Conservation (phyloP, 441 rosid genomes). For the Populus hybrid region DNA sequence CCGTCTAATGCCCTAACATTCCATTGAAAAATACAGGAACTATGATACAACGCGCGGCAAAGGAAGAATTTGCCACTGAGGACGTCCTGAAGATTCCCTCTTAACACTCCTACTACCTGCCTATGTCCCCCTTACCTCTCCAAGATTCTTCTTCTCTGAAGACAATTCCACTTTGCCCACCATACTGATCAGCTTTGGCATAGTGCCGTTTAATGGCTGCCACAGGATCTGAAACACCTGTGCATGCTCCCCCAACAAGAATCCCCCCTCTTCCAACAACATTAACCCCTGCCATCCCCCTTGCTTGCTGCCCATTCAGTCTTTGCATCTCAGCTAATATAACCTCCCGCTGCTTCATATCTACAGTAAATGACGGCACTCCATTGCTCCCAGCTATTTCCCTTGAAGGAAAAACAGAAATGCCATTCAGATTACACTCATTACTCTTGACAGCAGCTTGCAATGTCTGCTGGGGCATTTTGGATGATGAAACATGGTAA, state of each 20-base stretch:
- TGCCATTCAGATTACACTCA: slow-evolving; percentile 34
- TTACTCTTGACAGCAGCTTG: slow-evolving; percentile 32
- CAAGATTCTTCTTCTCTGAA: slow-evolving; percentile 53
- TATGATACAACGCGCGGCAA: slow-evolving; percentile 53
- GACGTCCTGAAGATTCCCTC: slow-evolving; percentile 25
- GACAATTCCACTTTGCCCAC: slow-evolving; percentile 42
- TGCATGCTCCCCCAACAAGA: slow-evolving; percentile 39
- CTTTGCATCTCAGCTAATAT: slow-evolving; percentile 35
- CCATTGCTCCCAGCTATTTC: slow-evolving; percentile 41
- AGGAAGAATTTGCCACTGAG: slow-evolving; percentile 24
- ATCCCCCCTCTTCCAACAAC: slow-evolving; percentile 47
- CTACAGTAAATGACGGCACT: slow-evolving; percentile 37
- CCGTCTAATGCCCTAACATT: slow-evolving; percentile 39
- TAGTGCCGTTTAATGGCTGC: slow-evolving; percentile 55
- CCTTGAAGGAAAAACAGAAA: slow-evolving; percentile 32
- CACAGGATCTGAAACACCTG: slow-evolving; percentile 55
- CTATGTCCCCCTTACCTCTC: slow-evolving; percentile 54
- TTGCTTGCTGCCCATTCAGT: slow-evolving; percentile 50
- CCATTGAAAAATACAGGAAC: slow-evolving; percentile 43
- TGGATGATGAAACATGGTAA: slow-evolving; percentile 34
- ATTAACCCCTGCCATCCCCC: slow-evolving; percentile 45
- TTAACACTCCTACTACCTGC: slow-evolving; percentile 46
- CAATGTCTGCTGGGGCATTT: slow-evolving; percentile 43
- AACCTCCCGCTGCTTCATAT: slow-evolving; percentile 48
- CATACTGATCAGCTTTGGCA: slow-evolving; percentile 41